phyloP scores from a whole-genome alignment of 306 rosid species.

The Quercus robur region DNA sequence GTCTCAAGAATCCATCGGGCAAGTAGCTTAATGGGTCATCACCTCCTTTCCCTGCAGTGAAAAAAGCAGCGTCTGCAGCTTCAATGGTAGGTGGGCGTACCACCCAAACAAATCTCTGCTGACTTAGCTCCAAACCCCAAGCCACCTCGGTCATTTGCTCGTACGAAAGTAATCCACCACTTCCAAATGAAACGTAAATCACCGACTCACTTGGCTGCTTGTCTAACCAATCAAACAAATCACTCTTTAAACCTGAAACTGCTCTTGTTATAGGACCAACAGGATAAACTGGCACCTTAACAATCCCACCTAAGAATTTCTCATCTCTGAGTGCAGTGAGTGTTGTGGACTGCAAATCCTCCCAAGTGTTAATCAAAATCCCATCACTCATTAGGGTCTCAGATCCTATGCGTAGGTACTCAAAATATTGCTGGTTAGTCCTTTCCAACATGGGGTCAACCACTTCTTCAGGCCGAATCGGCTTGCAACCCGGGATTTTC shows the following conservation, averaged over 20 bases:
- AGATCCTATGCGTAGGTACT: neutral
- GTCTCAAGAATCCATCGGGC: conserved; percentile 44
- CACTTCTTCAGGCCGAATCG: conserved; percentile 37
- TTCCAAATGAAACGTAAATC: conserved; percentile 58
- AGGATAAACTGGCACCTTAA: conserved; percentile 27
- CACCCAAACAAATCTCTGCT: conserved; percentile 63
- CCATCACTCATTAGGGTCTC: conserved; percentile 32
- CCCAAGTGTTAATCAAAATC: conserved; percentile 60
- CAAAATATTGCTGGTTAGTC: conserved; percentile 18
- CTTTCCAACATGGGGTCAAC: conserved; percentile 31
- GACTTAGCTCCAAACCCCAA: conserved; percentile 60
- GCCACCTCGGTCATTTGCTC: conserved; percentile 61
- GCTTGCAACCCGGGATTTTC: conserved; percentile 34
- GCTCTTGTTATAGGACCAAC: conserved; percentile 52
- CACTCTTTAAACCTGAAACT: neutral
- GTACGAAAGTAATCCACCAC: conserved; percentile 51
- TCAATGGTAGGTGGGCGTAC: conserved; percentile 37
- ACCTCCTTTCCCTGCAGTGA: neutral
- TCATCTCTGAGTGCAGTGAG: conserved; percentile 20
- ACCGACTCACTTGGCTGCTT: conserved; percentile 46
- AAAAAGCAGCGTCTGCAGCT: conserved; percentile 11
- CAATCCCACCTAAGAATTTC: conserved; percentile 12
- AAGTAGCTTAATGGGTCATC: conserved; percentile 12
- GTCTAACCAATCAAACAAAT: conserved; percentile 44
- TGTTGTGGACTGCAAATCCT: conserved; percentile 28